Conservation (phyloP, 202 grass and related monocot species). For the Hordeum pubiflorum region DNA sequence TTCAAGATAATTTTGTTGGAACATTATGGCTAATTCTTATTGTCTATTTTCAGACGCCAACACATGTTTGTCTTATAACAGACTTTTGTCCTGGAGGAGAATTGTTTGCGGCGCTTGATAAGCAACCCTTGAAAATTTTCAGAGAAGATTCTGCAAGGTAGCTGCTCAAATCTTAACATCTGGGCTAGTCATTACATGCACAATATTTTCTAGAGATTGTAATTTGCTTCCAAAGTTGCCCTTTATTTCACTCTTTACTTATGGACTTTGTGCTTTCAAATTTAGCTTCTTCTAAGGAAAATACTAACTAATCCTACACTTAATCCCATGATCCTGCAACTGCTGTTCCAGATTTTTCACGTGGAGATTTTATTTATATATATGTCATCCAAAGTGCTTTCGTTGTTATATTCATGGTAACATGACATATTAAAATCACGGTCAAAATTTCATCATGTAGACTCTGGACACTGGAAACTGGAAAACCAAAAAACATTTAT, state of each 20-base stretch:
- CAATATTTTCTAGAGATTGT: background rate
- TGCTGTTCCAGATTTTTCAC: background rate
- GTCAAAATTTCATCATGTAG: background rate
- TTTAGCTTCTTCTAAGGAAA: background rate
- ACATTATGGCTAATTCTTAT: conserved; percentile 20
- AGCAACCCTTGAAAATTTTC: conserved; percentile 81
- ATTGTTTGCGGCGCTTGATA: conserved; percentile 89
- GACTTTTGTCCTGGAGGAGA: conserved; percentile 96
- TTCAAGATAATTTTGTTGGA: background rate
- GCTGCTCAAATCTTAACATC: background rate
- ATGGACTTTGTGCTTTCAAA: background rate
- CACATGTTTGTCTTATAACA: conserved; percentile 98
- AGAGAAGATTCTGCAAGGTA: conserved; percentile 95
- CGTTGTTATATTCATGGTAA: background rate
- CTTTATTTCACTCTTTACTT: background rate
- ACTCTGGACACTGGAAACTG: background rate
- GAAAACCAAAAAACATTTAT: background rate
- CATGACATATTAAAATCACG: background rate
- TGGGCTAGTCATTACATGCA: background rate
- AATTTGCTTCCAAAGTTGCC: background rate
- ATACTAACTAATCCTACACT: background rate
- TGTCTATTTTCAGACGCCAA: conserved; percentile 66
- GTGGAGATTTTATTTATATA: background rate
- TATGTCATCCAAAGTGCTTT: background rate
- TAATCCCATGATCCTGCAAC: background rate